phyloP scores from a whole-genome alignment of 2,329 filamentous ascomycete genomes.

The Cladophialophora bantiana region DNA sequence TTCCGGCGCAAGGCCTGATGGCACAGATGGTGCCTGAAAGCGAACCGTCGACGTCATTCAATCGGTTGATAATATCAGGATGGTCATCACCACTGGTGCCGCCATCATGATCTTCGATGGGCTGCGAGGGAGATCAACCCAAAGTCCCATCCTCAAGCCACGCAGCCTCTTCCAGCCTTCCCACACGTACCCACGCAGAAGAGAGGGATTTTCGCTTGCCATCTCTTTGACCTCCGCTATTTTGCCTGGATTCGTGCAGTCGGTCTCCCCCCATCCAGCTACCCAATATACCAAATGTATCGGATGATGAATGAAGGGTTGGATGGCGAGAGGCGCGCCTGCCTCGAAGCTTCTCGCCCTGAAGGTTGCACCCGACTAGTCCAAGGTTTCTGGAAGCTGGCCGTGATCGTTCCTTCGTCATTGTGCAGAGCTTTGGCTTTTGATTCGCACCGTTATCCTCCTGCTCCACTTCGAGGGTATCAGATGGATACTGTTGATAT shows the following conservation, averaged over 20 bases:
- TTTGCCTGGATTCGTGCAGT: neutral
- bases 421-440: slow-evolving; percentile 16
- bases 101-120: neutral
- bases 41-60: neutral
- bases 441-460: slow-evolving; percentile 14
- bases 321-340: neutral
- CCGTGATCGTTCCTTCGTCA: slow-evolving; percentile 12
- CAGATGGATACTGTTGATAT: slow-evolving; percentile 31
- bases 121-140: neutral
- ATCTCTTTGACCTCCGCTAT: slow-evolving; percentile 1
- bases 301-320: neutral
- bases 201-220: neutral
- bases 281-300: neutral
- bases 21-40: slow-evolving; percentile 6
- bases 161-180: slow-evolving; percentile 2
- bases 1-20: neutral
- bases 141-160: neutral
- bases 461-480: slow-evolving; percentile 9
- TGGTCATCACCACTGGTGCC: neutral
- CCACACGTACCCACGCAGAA: neutral
- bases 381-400: slow-evolving; percentile 13
- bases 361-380: slow-evolving; percentile 11
- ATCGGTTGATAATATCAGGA: neutral
- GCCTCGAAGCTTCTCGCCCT: neutral
- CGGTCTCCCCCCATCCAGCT: neutral